These are phyloP conservation scores for Penicillium nucicola DNA, from an alignment of 495 filamentous ascomycete species.

Conservation along the genomic window DNA sequence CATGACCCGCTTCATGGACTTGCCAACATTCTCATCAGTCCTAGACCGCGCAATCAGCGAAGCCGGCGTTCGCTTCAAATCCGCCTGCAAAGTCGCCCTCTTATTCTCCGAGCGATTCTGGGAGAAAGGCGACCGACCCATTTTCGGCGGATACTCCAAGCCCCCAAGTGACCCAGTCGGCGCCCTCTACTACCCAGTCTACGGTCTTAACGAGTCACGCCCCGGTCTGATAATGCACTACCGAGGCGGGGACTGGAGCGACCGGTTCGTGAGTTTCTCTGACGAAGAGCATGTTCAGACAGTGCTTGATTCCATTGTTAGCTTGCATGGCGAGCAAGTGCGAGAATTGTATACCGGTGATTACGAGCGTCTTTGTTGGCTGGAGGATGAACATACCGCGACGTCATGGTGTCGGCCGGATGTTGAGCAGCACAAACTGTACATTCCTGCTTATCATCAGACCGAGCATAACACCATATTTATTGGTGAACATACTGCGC, in stretches of 20 bases:
- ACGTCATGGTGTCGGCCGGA: conserved; percentile 52
- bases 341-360: conserved; percentile 55
- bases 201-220: conserved; percentile 56
- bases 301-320: conserved; percentile 52
- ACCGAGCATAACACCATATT: conserved; percentile 64
- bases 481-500: conserved; percentile 64
- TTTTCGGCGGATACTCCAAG: conserved; percentile 56
- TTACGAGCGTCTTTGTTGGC: conserved; percentile 57
- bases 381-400: conserved; percentile 45
- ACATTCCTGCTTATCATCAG: conserved; percentile 63
- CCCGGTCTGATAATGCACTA: conserved; percentile 62
- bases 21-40: conserved; percentile 23
- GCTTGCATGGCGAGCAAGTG: conserved; percentile 55
- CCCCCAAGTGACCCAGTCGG: conserved; percentile 51
- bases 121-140: conserved; percentile 57
- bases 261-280: conserved; percentile 41
- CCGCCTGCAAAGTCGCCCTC: conserved; percentile 63
- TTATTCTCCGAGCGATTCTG: conserved; percentile 64
- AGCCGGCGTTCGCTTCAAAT: conserved; percentile 44
- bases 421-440: conserved; percentile 59
- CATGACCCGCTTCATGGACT: conserved; percentile 26
- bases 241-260: conserved; percentile 39
- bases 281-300: conserved; percentile 53
- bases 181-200: conserved; percentile 58
- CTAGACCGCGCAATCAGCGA: conserved; percentile 55